Evolutionary conservation across 2,329 filamentous ascomycete genomes (phyloP).

Genomic region (Diaporthe helianthi): DNA sequence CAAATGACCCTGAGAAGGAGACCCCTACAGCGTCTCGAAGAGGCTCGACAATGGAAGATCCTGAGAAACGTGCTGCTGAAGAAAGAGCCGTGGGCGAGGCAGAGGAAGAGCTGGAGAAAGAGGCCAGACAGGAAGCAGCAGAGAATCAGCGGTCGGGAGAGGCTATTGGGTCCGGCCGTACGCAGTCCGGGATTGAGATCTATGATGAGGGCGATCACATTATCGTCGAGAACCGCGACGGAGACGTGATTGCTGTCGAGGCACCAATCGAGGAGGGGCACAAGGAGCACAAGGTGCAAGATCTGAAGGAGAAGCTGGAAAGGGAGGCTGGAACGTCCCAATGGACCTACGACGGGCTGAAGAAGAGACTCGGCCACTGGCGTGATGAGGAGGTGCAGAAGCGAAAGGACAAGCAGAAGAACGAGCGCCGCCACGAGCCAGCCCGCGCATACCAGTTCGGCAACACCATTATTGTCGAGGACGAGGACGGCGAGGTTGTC

Average conservation of each 20-base stretch:
- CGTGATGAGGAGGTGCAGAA: constrained; percentile 67
- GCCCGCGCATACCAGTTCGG: constrained; percentile 88
- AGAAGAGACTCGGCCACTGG: constrained; percentile 58
- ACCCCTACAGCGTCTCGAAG: constrained; percentile 37
- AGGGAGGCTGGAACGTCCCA: constrained; percentile 44
- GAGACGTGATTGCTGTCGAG: constrained; percentile 79
- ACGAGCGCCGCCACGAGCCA: constrained; percentile 67
- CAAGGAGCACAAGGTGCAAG: constrained; percentile 37
- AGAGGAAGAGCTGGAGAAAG: constrained; percentile 42
- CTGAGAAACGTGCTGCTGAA: constrained; percentile 39
- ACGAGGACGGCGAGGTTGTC: constrained; percentile 85
- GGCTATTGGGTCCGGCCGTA: not conserved
- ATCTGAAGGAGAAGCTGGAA: constrained; percentile 44
- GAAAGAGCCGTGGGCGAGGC: constrained; percentile 36
- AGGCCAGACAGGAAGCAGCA: constrained; percentile 22
- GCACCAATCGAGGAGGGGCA: constrained; percentile 41
- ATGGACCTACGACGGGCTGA: constrained; percentile 55
- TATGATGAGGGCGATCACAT: constrained; percentile 83
- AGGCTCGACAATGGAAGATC: constrained; percentile 35
- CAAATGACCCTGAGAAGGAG: constrained; percentile 37
- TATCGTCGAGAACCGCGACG: constrained; percentile 84
- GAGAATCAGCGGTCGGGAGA: constrained; percentile 1
- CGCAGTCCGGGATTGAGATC: constrained; percentile 60
- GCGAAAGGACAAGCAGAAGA: constrained; percentile 66
- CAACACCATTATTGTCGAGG: constrained; percentile 86